These are phyloP conservation scores for Tetraselmis striata DNA, from an alignment of 139 green algal species.

Conservation along the genomic window DNA sequence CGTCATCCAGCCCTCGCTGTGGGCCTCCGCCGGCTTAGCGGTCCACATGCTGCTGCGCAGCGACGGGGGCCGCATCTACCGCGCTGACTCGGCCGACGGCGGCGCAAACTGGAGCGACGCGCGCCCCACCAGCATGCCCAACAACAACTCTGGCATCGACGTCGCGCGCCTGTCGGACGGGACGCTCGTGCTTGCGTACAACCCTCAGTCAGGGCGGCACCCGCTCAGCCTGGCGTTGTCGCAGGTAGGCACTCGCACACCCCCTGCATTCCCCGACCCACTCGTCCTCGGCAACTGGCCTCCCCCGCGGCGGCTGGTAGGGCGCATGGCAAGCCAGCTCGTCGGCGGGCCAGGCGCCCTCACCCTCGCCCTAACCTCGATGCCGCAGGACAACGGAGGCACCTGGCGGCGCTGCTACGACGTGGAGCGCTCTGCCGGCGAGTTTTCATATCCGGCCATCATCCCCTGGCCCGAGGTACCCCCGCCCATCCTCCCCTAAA, in stretches of 20 bases:
- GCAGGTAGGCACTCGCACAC: neutral
- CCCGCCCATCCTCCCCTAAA: neutral
- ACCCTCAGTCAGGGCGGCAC: neutral
- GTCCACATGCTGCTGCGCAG: neutral
- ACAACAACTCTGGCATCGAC: neutral
- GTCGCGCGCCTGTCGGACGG: neutral
- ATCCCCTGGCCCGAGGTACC: neutral
- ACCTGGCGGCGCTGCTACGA: neutral
- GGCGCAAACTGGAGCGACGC: neutral
- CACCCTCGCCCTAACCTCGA: no score
- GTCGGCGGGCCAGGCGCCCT: no score
- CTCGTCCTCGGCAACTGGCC: no score
- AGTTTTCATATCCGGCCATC: neutral
- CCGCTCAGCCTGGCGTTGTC: neutral
- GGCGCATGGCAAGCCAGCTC: no score
- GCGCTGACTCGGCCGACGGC: neutral
- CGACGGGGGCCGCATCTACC: neutral
- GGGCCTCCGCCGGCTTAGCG: neutral
- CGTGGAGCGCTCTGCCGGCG: neutral
- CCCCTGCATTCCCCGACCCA: no score
- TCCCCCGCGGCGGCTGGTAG: no score
- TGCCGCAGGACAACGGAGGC: neutral
- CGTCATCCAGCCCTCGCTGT: neutral
- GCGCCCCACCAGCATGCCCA: neutral
- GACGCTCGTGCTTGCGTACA: neutral